Percentiles rank a stretch among this genome's conserved stretches.
Evolutionary conservation across 306 rosid species (phyloP).

Genomic region (Pyrus communis): DNA sequence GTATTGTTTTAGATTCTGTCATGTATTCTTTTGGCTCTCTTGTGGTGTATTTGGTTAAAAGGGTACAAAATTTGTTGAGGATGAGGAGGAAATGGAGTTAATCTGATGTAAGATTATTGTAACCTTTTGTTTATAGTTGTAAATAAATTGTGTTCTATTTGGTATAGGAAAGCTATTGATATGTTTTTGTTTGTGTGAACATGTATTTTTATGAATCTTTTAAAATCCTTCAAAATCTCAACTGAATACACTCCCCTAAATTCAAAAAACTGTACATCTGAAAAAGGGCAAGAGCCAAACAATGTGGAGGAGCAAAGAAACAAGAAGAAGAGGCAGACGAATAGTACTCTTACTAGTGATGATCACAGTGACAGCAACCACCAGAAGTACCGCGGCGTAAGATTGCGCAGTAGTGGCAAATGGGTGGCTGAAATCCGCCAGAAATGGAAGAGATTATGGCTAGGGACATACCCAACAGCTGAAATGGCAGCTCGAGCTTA

Average conservation of each 20-base stretch:
- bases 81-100: neutral
- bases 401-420: conserved; percentile 78
- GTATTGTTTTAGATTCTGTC: neutral
- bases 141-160: neutral
- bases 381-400: conserved; percentile 62
- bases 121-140: neutral
- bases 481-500: conserved; percentile 96
- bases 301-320: conserved; percentile 15
- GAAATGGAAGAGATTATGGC: conserved; percentile 85
- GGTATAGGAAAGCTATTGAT: neutral
- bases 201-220: neutral
- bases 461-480: conserved; percentile 73
- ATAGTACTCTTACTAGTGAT: neutral
- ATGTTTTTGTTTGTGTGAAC: neutral
- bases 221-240: neutral
- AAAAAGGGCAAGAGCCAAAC: conserved; percentile 1
- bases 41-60: neutral
- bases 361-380: conserved; percentile 26
- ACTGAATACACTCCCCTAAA: neutral
- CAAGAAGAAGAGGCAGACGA: conserved; percentile 30
- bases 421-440: conserved; percentile 82
- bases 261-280: neutral
- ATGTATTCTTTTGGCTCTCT: neutral
- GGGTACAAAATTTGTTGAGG: neutral
- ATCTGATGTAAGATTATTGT: neutral